Evolutionary conservation across 805 yeast genomes (phyloP), one percentile per base, ranked within the genome.

Genomic region (Ogataea zsoltii): DNA sequence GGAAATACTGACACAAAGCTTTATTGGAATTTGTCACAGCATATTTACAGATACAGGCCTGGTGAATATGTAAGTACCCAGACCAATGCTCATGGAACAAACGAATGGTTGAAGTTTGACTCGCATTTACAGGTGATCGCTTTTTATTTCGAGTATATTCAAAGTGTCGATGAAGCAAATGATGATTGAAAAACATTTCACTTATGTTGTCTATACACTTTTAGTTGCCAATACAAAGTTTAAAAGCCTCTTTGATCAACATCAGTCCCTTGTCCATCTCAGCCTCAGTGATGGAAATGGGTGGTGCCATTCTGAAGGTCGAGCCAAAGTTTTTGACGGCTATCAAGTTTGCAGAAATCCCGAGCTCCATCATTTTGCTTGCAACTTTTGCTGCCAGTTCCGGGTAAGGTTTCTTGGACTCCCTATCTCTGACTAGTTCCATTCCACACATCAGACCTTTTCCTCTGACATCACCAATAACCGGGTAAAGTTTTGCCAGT

Each of bases 1-100:
- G 85, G 79, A 7, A 81, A 82, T 60, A 82, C 87, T 2, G 87
- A 82, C 60, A 80, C 86, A 11, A 71, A 73, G 51, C 68, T 75
- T 53, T 82, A 82, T 61, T 79, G 83, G 82, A 62, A 70, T 42
- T 67, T 82, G 56, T 71, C 83, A 13, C 67, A 65, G 42, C 71
- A 79, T 58, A 79, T 81, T 45, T 81, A 71, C 67, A 72, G 87
- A 54, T 80, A 73, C 60, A 69, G 73, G 33, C 83, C 86, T 9
- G 75, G 71, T 30, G 61, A 64, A 21, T 49, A 56, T 21, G 38
- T 49, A 10, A 46, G 48, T n/a, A 35, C 48, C 3, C 48, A 46
- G 13, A 61, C 61, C 34, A 65, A 71, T 34, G 65, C 72, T 28
- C 91, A 85, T 64, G 77, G 85, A 21, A 83, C 83, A 14, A 75